These are phyloP conservation scores for Penicillium sp. DNA, from an alignment of 2,329 filamentous ascomycete genomes.

Conservation along the genomic window DNA sequence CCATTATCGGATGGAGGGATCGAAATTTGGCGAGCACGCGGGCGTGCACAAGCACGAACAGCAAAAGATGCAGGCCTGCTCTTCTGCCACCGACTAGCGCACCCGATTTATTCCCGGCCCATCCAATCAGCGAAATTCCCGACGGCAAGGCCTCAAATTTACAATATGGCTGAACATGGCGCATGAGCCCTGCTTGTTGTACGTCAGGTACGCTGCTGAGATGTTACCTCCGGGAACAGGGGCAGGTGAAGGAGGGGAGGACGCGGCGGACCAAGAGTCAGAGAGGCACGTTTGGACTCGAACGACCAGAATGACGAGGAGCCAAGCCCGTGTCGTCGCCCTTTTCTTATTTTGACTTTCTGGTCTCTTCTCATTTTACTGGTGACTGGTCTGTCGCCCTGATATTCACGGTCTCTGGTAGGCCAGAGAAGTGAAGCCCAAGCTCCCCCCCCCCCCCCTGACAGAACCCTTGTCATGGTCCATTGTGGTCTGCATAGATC, in stretches of 20 bases:
- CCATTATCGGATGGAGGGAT: constrained; percentile 12
- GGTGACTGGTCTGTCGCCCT: not conserved
- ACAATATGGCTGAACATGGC: constrained; percentile 22
- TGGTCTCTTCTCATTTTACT: not conserved
- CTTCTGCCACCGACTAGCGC: constrained; percentile 14
- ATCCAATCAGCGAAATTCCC: constrained; percentile 31
- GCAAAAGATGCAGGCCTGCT: not conserved
- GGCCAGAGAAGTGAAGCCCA: constrained; percentile 20
- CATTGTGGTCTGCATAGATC: constrained; percentile 23
- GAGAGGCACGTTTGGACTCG: not conserved
- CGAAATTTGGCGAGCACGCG: constrained; percentile 20
- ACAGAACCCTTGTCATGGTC: constrained; percentile 19
- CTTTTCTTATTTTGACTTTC: not conserved
- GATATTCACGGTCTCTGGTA: not conserved
- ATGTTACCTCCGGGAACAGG: constrained; percentile 12
- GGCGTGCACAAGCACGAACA: constrained; percentile 19
- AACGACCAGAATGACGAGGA: not conserved
- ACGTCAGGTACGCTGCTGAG: constrained; percentile 18
- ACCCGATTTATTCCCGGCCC: constrained; percentile 15
- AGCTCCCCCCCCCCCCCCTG: constrained; percentile 20
- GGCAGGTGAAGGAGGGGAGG: not conserved
- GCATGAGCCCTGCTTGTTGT: constrained; percentile 20
- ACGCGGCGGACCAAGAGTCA: not conserved
- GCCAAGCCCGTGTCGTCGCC: constrained; percentile 5
- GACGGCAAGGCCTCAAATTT: constrained; percentile 20